Percentiles rank a stretch among this genome's conserved stretches.
phyloP scores from a whole-genome alignment of 2,329 filamentous ascomycete species.

The Ceratocystis colombiana region DNA sequence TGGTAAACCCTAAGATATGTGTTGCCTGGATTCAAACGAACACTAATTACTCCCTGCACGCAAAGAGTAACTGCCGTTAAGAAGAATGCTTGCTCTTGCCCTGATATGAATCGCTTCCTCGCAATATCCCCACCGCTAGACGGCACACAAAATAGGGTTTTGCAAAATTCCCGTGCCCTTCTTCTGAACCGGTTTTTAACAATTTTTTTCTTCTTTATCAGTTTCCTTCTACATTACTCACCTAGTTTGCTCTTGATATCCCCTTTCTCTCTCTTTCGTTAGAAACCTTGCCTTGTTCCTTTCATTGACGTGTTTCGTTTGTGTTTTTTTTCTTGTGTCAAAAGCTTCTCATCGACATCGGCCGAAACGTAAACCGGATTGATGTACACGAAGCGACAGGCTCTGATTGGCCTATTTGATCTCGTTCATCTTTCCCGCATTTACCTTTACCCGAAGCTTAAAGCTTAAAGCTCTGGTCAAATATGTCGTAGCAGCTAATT shows the following conservation, averaged over 20 bases:
- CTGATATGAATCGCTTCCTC: no score
- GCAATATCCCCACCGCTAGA: no score
- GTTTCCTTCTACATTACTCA: not conserved
- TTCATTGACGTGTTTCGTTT: slow-evolving; percentile 5
- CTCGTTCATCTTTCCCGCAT: not conserved
- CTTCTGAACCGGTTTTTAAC: not conserved
- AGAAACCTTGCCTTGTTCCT: not conserved
- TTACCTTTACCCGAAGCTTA: not conserved
- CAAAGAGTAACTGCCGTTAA: no score
- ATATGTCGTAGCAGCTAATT: not conserved
- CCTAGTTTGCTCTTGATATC: not conserved
- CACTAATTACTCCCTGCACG: no score
- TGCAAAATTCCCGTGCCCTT: not conserved
- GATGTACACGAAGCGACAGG: slow-evolving; percentile 23
- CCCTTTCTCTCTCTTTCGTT: not conserved
- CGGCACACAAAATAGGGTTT: not conserved
- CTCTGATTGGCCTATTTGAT: slow-evolving; percentile 20
- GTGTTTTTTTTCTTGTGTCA: slow-evolving; percentile 18
- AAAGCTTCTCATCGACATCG: slow-evolving; percentile 23
- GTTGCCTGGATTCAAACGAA: not conserved
- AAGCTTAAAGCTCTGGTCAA: not conserved
- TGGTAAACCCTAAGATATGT: not conserved
- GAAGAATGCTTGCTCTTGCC: no score
- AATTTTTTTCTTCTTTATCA: slow-evolving; percentile 5
- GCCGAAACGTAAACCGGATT: slow-evolving; percentile 25